phyloP scores from a whole-genome alignment of 306 rosid species.

The Prunus mira region DNA sequence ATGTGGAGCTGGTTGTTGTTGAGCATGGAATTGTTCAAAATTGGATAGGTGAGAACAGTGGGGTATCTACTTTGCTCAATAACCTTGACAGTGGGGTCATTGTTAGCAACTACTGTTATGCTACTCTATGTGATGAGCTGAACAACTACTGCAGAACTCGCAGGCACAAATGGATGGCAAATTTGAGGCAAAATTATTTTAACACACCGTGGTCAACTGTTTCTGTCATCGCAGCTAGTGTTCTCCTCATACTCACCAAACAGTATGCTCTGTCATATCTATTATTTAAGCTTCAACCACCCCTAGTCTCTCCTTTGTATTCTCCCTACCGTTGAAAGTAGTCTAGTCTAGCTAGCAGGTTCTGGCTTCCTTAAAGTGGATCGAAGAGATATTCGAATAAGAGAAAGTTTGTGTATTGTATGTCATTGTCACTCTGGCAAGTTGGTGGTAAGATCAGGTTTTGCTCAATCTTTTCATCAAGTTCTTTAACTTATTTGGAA shows the following conservation, averaged over 20 bases:
- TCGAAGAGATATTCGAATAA: too few species aligned
- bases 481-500: too few species aligned
- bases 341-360: too few species aligned
- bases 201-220: constrained; percentile 11
- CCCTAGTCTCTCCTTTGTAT: too few species aligned
- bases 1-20: constrained; percentile 19
- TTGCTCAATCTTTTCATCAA: too few species aligned
- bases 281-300: background rate
- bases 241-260: constrained; percentile 22
- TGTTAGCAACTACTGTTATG: background rate
- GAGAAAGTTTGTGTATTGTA: too few species aligned
- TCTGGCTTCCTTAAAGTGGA: too few species aligned
- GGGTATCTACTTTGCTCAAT: constrained; percentile 12
- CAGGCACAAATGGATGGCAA: constrained; percentile 21
- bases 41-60: background rate
- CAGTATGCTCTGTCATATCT: background rate
- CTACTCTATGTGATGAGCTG: background rate
- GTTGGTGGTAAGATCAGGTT: too few species aligned
- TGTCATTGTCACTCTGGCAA: too few species aligned
- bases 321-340: too few species aligned
- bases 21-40: constrained; percentile 23
- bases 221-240: background rate
- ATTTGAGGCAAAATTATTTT: constrained; percentile 13
- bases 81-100: background rate
- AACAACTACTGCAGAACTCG: background rate